Base-by-base conservation (phyloP, 345 rosid genomes). In the Camelina neglecta region DNA sequence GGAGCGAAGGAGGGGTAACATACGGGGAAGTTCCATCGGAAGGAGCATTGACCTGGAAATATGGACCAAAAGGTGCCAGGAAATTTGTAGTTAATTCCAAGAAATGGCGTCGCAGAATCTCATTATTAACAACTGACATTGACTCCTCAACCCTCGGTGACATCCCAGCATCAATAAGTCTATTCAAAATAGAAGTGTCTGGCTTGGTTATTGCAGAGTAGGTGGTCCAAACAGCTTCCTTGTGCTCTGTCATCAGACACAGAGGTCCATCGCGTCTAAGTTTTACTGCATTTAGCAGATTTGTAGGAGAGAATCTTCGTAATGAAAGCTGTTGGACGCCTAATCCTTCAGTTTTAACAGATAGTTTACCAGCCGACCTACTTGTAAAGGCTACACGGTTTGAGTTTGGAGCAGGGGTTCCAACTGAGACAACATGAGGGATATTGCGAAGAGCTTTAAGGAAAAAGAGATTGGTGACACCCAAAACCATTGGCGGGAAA, bases 131-230 rank as follows among this genome's bases (percentile, higher is more conserved):
- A 33, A 95, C 92, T 2, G 99, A 92, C 99, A 95, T 95, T 13
- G 99, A 90, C 78, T 92, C 97, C 89, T 95, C 99, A 64, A 92
- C 91, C 84, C 97, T 87, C 1, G 98, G 98, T 4, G 97, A 92
- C 84, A 88, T 60, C 70, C 99, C 99, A 41, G 96, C 97, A 80
- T 95, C 99, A 75, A 95, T 78, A 53, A 95, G 97, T 75, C 97
- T 88, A 78, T 92, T 95, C 86, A 95, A 81, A 62, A 95, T 85
- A 39, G 97, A 90, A 74, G 97, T 95, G 82, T 95, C 99, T 5
- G 97, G 99, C 83, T 92, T 92, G 4, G 97, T 95, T 72, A 89
- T 80, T 58, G 98, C 84, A 60, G 85, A 65, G 74, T 92, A 90
- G 69, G 85, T 82, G 73, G 91, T 95, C 99, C 99, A 95, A 35